Base-by-base conservation (phyloP, 2,329 filamentous ascomycete species). In the Aspergillus tanneri region DNA sequence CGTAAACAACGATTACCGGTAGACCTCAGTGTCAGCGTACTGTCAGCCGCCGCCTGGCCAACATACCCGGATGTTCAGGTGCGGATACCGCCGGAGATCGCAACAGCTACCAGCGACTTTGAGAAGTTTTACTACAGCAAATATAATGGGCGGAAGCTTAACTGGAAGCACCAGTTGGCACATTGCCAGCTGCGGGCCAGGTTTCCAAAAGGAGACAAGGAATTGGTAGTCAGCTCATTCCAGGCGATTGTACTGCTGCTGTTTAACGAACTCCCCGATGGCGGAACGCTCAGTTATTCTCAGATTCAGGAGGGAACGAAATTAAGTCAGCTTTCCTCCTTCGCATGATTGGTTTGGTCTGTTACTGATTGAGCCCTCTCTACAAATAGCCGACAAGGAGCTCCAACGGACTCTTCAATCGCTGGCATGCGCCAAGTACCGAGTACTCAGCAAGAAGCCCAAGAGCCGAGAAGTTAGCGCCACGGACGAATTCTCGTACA, bases 1-100 rank as follows among this genome's bases (percentile, higher is more conserved):
- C 77, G 80, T 12, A 77, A 78, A 43, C 79, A 79, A 46, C 82
- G 77, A 49, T 68, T 77, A 5, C 67, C 72, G 1, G 68, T 96
- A 34, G 88, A 93, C 65, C 77, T 97, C 12, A 83, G 83, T 52
- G 93, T 97, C 60, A 95, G 85, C 71, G 86, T 99, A 18, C 77
- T 99, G n/a, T 95, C 90, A 3, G 84, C 89, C 1, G 83, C 91
- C 0, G 87, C 93, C 1, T 99, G 93, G 93, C 93, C 93, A 0
- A 87, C 87, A 0, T 99, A 97, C 62, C 83, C 87, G 0, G 90
- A 96, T 52, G 78, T 85, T 5, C 73, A 79, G 2, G 80, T 96
- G 48, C 84, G 84, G 47, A 78, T 99, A 5, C 92, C 93, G 0
- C 72, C 80, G 5, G 82, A 87, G 30, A 85, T 97, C 38, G 80